Evolutionary conservation across 2,329 filamentous ascomycete species (phyloP).

Genomic region (Cordyceps cicadae): DNA sequence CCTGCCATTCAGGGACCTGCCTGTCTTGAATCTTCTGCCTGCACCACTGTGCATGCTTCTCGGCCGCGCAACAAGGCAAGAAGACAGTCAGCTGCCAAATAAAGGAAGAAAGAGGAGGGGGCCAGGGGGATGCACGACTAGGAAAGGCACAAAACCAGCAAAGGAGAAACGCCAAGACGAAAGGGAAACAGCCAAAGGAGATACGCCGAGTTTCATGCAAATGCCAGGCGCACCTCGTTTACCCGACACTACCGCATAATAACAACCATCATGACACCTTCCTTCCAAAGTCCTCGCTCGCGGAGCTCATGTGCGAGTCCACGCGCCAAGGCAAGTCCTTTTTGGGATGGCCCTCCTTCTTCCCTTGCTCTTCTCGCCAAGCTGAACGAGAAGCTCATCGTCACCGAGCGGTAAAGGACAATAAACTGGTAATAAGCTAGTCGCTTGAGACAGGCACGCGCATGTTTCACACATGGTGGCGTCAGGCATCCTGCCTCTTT

Average conservation of each 20-base stretch:
- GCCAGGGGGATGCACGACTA: neutral
- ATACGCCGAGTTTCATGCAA: neutral
- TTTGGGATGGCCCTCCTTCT: neutral
- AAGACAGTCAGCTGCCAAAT: too few species aligned
- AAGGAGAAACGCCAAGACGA: neutral
- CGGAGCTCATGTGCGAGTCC: neutral
- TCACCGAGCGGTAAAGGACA: neutral
- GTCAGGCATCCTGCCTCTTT: neutral
- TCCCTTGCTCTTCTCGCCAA: neutral
- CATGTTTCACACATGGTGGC: constrained; percentile 4
- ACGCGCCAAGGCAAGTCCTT: neutral
- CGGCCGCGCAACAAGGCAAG: too few species aligned
- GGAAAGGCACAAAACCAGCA: neutral
- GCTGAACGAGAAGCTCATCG: neutral
- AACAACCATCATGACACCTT: neutral
- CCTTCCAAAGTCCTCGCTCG: neutral
- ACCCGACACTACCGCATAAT: neutral
- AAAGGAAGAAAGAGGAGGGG: neutral
- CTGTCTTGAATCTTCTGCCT: too few species aligned
- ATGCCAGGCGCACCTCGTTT: neutral
- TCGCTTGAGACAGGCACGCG: neutral
- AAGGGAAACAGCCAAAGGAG: neutral
- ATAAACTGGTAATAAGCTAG: neutral
- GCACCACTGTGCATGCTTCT: too few species aligned
- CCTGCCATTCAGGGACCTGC: neutral